Conservation (phyloP, 1,284 basidiomycete species). For the Cryptococcus neoformans region DNA sequence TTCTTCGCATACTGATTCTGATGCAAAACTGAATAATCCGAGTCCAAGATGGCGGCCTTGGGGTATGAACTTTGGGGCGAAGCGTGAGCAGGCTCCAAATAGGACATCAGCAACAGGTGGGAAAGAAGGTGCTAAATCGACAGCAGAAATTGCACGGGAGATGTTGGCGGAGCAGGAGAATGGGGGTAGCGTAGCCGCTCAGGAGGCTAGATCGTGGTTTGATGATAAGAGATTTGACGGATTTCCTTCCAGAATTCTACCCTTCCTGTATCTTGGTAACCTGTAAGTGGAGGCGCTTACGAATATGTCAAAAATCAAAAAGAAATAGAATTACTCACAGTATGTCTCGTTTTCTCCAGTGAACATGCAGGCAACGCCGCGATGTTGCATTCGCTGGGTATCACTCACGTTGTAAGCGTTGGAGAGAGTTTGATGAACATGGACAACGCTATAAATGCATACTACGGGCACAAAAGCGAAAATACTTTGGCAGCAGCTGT, state of each 20-base stretch:
- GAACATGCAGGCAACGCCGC: constrained; percentile 92
- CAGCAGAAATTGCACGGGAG: constrained; percentile 27
- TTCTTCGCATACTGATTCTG: not conserved
- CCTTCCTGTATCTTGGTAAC: constrained; percentile 94
- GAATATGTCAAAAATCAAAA: not conserved
- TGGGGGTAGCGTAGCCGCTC: constrained; percentile 22
- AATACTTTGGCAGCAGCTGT: constrained; percentile 40
- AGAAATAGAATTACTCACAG: not conserved
- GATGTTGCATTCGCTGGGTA: constrained; percentile 94
- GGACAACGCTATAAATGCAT: constrained; percentile 14
- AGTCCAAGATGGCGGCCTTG: constrained; percentile 33
- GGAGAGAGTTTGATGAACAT: constrained; percentile 61
- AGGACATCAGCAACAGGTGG: not conserved
- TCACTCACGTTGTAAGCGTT: constrained; percentile 95
- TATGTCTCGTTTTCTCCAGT: constrained; percentile 47
- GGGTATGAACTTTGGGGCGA: constrained; percentile 18
- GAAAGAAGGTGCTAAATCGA: constrained; percentile 4
- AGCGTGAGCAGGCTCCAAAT: not conserved
- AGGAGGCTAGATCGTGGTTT: constrained; percentile 71
- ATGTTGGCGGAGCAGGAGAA: constrained; percentile 27
- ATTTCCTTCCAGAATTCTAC: constrained; percentile 89
- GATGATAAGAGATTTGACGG: constrained; percentile 90
- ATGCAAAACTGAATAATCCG: not conserved
- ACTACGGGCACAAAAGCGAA: constrained; percentile 25
- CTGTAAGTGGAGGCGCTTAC: constrained; percentile 58